These are phyloP conservation scores for Trichophyton benhamiae DNA, from an alignment of 2,329 filamentous ascomycete species.

Conservation along the genomic window DNA sequence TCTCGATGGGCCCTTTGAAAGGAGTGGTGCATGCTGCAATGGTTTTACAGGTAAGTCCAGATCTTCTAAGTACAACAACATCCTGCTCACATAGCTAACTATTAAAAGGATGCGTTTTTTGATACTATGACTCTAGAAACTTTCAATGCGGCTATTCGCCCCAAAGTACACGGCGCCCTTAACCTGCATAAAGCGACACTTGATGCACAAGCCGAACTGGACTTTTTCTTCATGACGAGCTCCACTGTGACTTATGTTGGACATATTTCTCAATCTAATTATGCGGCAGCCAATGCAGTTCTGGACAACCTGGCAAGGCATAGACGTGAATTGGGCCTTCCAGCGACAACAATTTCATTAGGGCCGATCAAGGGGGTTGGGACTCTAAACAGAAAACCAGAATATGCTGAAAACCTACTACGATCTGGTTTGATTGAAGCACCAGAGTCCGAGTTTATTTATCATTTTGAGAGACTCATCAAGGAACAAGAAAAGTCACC, in stretches of 20 bases:
- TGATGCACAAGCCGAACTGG: slow-evolving; percentile 7
- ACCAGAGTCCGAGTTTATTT: neutral
- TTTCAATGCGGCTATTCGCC: slow-evolving; percentile 15
- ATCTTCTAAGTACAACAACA: neutral
- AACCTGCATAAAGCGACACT: slow-evolving; percentile 14
- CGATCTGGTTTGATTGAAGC: neutral
- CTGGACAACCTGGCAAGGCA: slow-evolving; percentile 18
- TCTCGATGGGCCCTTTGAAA: neutral
- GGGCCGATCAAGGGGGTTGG: neutral
- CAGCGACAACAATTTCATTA: neutral
- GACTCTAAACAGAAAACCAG: neutral
- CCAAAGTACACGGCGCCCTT: slow-evolving; percentile 21
- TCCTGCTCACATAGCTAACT: neutral
- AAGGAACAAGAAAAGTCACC: neutral
- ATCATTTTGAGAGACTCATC: neutral
- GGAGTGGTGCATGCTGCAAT: slow-evolving; percentile 18
- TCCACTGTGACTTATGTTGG: slow-evolving; percentile 10
- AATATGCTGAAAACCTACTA: neutral
- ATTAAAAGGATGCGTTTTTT: slow-evolving; percentile 18
- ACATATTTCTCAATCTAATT: slow-evolving; percentile 8
- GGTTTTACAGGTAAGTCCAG: slow-evolving; percentile 10
- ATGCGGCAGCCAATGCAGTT: slow-evolving; percentile 11
- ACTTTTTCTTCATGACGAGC: slow-evolving; percentile 16
- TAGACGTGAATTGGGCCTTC: neutral
- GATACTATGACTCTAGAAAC: slow-evolving; percentile 19